Percentiles rank a stretch among this genome's conserved stretches.
phyloP scores from a whole-genome alignment of 1,139 yeast species.

The Yamadazyma triangularis region DNA sequence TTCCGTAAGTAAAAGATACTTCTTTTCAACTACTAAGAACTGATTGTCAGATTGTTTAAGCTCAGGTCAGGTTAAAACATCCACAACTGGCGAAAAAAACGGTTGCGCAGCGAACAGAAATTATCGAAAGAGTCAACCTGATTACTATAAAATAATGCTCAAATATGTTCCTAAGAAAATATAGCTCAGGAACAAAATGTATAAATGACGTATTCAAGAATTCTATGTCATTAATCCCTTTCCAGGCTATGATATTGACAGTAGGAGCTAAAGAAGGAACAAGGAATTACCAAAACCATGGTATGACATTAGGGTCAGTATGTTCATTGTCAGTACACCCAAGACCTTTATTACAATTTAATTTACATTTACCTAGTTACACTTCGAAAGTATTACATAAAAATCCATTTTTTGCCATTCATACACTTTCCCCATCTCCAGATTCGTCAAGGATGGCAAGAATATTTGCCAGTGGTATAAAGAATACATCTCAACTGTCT shows the following conservation, averaged over 20 bases:
- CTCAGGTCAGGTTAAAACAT: too few species aligned
- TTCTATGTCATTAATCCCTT: slow-evolving; percentile 38
- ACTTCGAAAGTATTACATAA: slow-evolving; percentile 64
- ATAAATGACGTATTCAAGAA: slow-evolving; percentile 19
- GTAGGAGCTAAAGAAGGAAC: slow-evolving; percentile 22
- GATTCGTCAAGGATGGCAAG: slow-evolving; percentile 52
- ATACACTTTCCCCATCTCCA: slow-evolving; percentile 58
- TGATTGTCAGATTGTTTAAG: too few species aligned
- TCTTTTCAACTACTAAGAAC: too few species aligned
- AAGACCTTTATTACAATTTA: slow-evolving; percentile 70
- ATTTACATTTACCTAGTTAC: slow-evolving; percentile 75
- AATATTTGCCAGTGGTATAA: slow-evolving; percentile 57
- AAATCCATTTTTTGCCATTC: slow-evolving; percentile 55
- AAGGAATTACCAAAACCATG: too few species aligned
- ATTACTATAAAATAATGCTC: too few species aligned
- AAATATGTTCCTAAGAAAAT: slow-evolving; percentile 3
- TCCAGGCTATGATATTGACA: slow-evolving; percentile 43
- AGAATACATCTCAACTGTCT: slow-evolving; percentile 11
- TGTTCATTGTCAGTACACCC: slow-evolving; percentile 75
- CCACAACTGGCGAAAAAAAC: too few species aligned
- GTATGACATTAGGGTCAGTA: slow-evolving; percentile 80
- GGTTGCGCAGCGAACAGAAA: too few species aligned
- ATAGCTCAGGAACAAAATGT: slow-evolving; percentile 1
- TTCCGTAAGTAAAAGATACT: too few species aligned
- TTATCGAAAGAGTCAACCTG: too few species aligned